Percentiles rank a stretch among this genome's conserved stretches.
Evolutionary conservation across 2,329 filamentous ascomycete genomes (phyloP).

Genomic region (Venturia pyrina): DNA sequence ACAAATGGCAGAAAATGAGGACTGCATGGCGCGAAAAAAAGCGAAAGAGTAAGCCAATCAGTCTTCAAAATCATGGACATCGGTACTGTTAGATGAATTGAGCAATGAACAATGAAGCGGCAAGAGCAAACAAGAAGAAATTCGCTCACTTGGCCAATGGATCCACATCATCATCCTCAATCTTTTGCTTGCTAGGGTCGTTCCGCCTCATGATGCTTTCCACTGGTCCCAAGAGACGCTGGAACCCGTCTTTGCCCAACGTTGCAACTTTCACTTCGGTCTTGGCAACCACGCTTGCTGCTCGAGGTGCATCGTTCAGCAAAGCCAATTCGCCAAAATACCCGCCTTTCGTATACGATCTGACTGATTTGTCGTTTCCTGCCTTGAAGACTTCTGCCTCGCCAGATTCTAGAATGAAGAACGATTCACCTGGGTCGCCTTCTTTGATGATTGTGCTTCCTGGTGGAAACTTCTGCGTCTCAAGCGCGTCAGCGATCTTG

Average conservation of each 20-base stretch:
- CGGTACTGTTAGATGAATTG: background rate
- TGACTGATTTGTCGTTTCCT: conserved; percentile 56
- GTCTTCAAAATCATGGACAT: background rate
- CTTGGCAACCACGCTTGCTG: conserved; percentile 74
- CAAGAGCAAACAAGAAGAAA: background rate
- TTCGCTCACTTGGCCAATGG: conserved; percentile 7
- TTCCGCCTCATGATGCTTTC: conserved; percentile 88
- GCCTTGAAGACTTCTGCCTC: conserved; percentile 77
- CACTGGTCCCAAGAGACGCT: conserved; percentile 82
- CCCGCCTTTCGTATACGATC: conserved; percentile 79
- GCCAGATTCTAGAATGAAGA: conserved; percentile 82
- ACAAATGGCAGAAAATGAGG: background rate
- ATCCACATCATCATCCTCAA: conserved; percentile 10
- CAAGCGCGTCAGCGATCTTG: conserved; percentile 94
- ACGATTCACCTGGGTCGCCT: conserved; percentile 82
- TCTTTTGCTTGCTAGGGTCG: conserved; percentile 22
- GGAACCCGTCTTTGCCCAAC: conserved; percentile 88
- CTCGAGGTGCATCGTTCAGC: conserved; percentile 85
- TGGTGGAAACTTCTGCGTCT: conserved; percentile 74
- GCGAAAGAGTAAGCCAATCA: background rate
- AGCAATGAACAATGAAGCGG: background rate
- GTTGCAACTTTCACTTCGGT: conserved; percentile 89
- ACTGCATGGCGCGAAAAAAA: background rate
- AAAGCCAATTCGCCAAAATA: conserved; percentile 95
- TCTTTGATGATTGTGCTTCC: conserved; percentile 81